A percentile compares a stretch with the other conserved stretches of the same genome.
These are phyloP conservation scores for Paramecium primaurelia DNA, from an alignment of 73 alveolate genomes.

Conservation along the genomic window DNA sequence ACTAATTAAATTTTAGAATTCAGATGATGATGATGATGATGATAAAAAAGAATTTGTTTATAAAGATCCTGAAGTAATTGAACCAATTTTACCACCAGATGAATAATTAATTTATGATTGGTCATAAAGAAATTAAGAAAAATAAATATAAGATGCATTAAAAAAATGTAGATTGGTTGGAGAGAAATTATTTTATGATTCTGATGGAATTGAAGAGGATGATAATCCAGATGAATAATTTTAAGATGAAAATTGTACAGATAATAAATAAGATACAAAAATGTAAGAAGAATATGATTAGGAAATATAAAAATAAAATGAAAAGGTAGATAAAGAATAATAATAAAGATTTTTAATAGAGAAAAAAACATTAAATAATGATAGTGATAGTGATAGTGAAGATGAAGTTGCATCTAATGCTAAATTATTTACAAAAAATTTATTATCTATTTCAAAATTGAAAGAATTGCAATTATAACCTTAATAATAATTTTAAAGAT, in stretches of 20 bases:
- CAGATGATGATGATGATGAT: conserved; percentile 6
- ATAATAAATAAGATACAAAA: background rate
- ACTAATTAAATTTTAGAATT: background rate
- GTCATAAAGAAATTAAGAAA: conserved; percentile 34
- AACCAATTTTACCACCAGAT: conserved; percentile 27
- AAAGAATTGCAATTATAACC: conserved; percentile 17
- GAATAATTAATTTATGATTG: conserved; percentile 30
- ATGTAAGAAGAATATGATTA: background rate
- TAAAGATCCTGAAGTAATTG: conserved; percentile 46
- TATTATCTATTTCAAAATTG: background rate
- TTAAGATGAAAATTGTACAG: background rate
- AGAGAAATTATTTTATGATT: background rate
- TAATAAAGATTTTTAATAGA: background rate
- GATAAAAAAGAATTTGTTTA: background rate
- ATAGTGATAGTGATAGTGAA: background rate
- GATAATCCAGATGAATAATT: background rate
- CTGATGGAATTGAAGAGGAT: background rate
- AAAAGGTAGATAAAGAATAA: background rate
- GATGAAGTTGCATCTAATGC: background rate
- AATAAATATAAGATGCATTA: background rate
- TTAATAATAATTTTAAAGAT: background rate
- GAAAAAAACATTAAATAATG: background rate
- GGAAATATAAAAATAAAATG: background rate
- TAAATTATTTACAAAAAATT: background rate
- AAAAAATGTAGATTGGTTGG: background rate